Base-by-base conservation (phyloP, 805 yeast species). In the Dipodascus albidus region DNA sequence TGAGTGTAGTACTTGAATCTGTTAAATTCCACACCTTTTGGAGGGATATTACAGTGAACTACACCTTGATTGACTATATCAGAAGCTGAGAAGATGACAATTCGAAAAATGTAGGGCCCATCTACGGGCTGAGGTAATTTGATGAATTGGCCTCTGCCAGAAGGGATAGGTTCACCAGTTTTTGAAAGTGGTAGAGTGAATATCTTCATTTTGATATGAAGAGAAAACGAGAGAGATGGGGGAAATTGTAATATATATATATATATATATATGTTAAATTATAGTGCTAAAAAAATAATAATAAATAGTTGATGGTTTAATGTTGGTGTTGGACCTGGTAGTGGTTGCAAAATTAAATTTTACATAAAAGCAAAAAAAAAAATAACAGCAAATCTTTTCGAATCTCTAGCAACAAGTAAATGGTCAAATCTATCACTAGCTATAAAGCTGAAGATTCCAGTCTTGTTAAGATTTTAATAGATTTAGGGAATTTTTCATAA, bases 81-180 rank as follows among this genome's bases (percentile, higher is more conserved):
- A 3, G 91, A 77, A 9, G 95, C 87, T 1, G 96, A 93, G 38
- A 83, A 80, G 55, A 91, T 70, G 53, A 77, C 76, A 55, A 91
- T 72, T 48, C 81, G 74, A 51, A 91, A 70, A 11, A 57, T 60
- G 57, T 72, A 72, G 15, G 70, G 64, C 54, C 68, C 67, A 31
- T 58, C 47, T 19, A 38, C 44, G 14, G 75, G 75, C 33, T 67
- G 63, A 20, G 76, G 75, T 51, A 72, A 63, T n/a, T 60, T 55
- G 38, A 72, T 60, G 50, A 70, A 64, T 50, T 66, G 58, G 27
- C 74, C 75, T 3, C 65, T 61, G 20, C 69, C 67, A n/a, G 59
- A 50, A 47, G 67, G 54, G 15, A 53, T 50, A 20, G 70, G 70
- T 21, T 49, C 53, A 19, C 68, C 71, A n/a, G 52, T 31, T 23